Base-by-base conservation (phyloP, 1,139 yeast species). In the Pneumocystis carinii region DNA sequence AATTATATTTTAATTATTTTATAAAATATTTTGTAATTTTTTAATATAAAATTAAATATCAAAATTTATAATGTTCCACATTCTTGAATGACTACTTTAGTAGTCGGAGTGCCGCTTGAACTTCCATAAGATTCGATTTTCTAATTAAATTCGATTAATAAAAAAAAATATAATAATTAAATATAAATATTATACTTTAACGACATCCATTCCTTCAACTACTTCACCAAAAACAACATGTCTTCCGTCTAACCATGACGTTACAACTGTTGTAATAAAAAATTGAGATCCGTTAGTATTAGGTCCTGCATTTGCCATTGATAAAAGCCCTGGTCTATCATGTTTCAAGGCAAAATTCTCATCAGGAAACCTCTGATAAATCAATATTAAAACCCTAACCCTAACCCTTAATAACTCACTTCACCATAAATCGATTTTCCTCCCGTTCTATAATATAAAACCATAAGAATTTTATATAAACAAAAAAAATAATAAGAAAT, bases 221-320 rank as follows among this genome's bases (percentile, higher is more conserved):
- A 92, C 97, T 82, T 90, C 97, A 77, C 98, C 98, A 73, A 90
- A 92, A 69, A 92, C 98, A 78, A 90, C 97, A 86, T 92, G 98
- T 81, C 86, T 87, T 76, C 97, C 97, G 76, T 92, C 97, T 79
- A 92, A 85, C 97, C 97, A 90, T 71, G 96, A 87, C 77, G 87
- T 81, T 73, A 90, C 83, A 66, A 90, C 97, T 68, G 97, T 90
- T 82, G 98, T 92, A 79, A 92, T 84, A 84, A 92, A 92, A 82
- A 92, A 92, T 81, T 92, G 98, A 66, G 97, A 90, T 70, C 98
- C 98, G 82, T 92, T 92, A 84, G 97, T 90, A 90, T 90, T 89
- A 79, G 96, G 96, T 75, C 98, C 98, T 72, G 97, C 97, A 75
- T 92, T 92, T 77, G 98, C 98, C 98, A 92, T 92, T 72, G 96